A percentile compares a stretch with the other conserved stretches of the same genome.
Evolutionary conservation across 2,329 filamentous ascomycete species (phyloP).

Genomic region (Huntiella savannae): DNA sequence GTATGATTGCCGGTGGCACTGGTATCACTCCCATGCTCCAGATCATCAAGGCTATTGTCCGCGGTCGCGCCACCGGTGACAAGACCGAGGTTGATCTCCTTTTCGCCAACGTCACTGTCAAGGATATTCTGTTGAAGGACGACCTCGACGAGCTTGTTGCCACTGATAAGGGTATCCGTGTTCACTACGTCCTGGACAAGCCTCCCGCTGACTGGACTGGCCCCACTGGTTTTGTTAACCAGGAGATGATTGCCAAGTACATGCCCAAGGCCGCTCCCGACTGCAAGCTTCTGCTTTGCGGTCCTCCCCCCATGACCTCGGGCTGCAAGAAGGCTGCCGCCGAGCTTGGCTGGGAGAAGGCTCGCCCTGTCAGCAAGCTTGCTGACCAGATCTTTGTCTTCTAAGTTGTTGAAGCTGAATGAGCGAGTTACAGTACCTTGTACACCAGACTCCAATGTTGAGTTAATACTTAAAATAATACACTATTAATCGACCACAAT

Average conservation of each 20-base stretch:
- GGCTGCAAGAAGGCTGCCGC: constrained; percentile 94
- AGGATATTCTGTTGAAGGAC: constrained; percentile 86
- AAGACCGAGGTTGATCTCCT: constrained; percentile 82
- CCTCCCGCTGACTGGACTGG: constrained; percentile 82
- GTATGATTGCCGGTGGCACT: constrained; percentile 94
- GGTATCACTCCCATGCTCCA: constrained; percentile 98
- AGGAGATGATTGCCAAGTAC: constrained; percentile 78
- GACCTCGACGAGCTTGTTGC: constrained; percentile 65
- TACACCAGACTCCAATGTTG: no score
- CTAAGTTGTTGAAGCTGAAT: constrained; percentile 16
- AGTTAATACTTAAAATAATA: no score
- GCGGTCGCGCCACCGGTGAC: constrained; percentile 61
- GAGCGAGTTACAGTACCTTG: no score
- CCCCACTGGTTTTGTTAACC: constrained; percentile 84
- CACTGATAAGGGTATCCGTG: constrained; percentile 62
- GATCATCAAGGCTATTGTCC: constrained; percentile 75
- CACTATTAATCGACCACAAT: no score
- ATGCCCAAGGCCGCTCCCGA: constrained; percentile 69
- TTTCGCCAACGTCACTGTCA: constrained; percentile 85
- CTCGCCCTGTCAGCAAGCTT: constrained; percentile 87
- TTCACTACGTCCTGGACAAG: constrained; percentile 94
- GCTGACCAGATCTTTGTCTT: constrained; percentile 98
- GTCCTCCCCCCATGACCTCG: constrained; percentile 88
- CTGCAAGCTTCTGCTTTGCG: constrained; percentile 86
- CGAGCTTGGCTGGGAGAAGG: constrained; percentile 77